Percentiles rank a stretch among this genome's conserved stretches.
Evolutionary conservation across 2,329 filamentous ascomycete genomes (phyloP).

Genomic region (Colletotrichum sansevieriae): DNA sequence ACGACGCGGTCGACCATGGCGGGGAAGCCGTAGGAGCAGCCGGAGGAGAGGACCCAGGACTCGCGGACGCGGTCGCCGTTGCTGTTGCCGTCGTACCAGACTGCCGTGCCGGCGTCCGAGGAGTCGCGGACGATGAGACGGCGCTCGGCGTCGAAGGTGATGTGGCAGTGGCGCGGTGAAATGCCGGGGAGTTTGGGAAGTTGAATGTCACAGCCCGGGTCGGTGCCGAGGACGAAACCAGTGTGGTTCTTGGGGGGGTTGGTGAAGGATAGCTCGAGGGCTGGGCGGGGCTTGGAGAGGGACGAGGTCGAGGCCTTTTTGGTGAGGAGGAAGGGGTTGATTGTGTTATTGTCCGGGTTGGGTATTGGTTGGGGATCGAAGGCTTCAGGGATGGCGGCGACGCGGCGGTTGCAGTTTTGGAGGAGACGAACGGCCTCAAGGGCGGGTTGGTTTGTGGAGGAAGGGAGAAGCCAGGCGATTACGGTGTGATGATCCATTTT

Average conservation of each 20-base stretch:
- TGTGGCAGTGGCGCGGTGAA: constrained; percentile 52
- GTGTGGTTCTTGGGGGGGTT: constrained; percentile 50
- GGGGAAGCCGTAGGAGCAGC: constrained; percentile 52
- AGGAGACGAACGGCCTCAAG: constrained; percentile 36
- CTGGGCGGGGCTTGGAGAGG: constrained; percentile 41
- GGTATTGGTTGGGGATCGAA: constrained; percentile 27
- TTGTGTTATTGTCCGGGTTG: constrained; percentile 24
- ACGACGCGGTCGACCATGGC: constrained; percentile 51
- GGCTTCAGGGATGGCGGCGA: constrained; percentile 30
- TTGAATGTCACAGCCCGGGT: constrained; percentile 54
- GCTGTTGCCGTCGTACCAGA: constrained; percentile 58
- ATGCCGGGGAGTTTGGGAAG: constrained; percentile 52
- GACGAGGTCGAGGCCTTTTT: constrained; percentile 1
- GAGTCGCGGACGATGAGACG: constrained; percentile 56
- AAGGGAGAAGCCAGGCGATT: constrained; percentile 42
- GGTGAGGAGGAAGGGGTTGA: constrained; percentile 36
- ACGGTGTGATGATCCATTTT: constrained; percentile 38
- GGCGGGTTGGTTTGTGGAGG: constrained; percentile 39
- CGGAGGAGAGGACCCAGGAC: constrained; percentile 53
- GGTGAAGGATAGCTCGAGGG: constrained; percentile 54
- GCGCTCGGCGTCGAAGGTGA: constrained; percentile 55
- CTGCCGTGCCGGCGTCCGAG: constrained; percentile 54
- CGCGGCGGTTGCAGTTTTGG: constrained; percentile 31
- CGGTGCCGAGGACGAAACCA: constrained; percentile 55
- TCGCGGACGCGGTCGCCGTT: constrained; percentile 53